Conservation (phyloP, 2,329 filamentous ascomycete genomes). For the Purpureocillium lavendulum region DNA sequence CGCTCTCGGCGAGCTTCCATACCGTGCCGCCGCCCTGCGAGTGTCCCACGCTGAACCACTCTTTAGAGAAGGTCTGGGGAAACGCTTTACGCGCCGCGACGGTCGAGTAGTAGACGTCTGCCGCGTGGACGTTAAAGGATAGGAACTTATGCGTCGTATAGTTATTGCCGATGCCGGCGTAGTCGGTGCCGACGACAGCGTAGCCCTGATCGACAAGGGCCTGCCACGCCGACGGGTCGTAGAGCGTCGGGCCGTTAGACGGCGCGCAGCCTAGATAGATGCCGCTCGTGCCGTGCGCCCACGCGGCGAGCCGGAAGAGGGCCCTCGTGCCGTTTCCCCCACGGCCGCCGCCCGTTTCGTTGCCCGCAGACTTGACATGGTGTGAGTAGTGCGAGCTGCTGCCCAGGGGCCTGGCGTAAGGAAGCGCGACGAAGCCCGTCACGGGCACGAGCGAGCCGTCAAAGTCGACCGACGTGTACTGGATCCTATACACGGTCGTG, state of each 20-base stretch:
- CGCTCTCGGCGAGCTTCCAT: constrained; percentile 7
- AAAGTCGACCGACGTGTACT: constrained; percentile 11
- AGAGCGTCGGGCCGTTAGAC: constrained; percentile 6
- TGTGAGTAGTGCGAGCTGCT: too few species aligned
- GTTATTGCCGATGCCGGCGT: constrained; percentile 11
- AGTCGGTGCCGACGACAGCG: constrained; percentile 12
- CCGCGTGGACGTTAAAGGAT: constrained; percentile 4
- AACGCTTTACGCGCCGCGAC: constrained; percentile 5
- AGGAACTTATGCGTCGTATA: constrained; percentile 10
- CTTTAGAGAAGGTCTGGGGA: background rate
- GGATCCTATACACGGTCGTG: constrained; percentile 9
- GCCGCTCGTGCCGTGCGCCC: constrained; percentile 10
- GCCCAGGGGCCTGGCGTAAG: background rate
- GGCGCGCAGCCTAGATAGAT: constrained; percentile 9
- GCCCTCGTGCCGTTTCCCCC: too few species aligned
- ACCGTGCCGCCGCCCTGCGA: constrained; percentile 5
- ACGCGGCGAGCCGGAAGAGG: constrained; percentile 4
- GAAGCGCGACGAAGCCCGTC: constrained; percentile 9
- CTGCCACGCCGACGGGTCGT: constrained; percentile 10
- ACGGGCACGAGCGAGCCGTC: constrained; percentile 7
- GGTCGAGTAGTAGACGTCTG: constrained; percentile 9
- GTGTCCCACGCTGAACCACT: constrained; percentile 6
- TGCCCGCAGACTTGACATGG: too few species aligned
- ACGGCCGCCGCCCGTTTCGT: too few species aligned
- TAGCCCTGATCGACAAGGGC: constrained; percentile 6